Base-by-base conservation (phyloP, 2,329 filamentous ascomycete genomes). In the Ceratocystis ficicola region DNA sequence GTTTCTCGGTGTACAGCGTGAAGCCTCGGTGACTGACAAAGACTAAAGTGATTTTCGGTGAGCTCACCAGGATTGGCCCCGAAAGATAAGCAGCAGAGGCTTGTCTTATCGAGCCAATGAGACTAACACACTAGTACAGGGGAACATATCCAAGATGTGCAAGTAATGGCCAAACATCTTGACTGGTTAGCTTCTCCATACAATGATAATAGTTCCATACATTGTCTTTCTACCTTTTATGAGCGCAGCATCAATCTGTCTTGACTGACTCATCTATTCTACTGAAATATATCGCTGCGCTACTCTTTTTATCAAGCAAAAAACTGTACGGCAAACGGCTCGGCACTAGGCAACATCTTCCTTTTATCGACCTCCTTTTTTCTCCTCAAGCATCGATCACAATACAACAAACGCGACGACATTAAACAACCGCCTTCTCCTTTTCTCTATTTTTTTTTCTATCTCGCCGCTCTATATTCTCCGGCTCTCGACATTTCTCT, bases 311-410 rank as follows among this genome's bases (percentile, higher is more conserved):
- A 20, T 59, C 22, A 32, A 59, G 28, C 2, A 8, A 15, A 28
- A 28, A n/a, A 3, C 36, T 32, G 32, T n/a, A 20, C 36, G 12
- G 36, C 10, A 41, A 41, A 59, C 55, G 5, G 7, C 50, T 15
- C 32, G 30, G 55, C 22, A 8, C 3, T 59, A 36, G 15, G 28
- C n/a, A 36, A n/a, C 25, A 32, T 36, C 55, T 59, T 36, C 30
- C 20, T 59, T 59, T 25, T 7, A 17, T 59, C n/a, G 28, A 25
- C 55, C 55, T 59, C 55, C 55, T 59, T 59, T 59, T 57, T 20
- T 36, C 25, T 28, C 48, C 22, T 28, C 22, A 30, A 20, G 20
- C 15, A 59, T 59, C 55, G 28, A 59, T n/a, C 30, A 5, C 55
- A 59, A n/a, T 2, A n/a, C 55, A 17, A 59, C 28, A 17, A 30